phyloP scores from a whole-genome alignment of 2,329 filamentous ascomycete species.

The Thielaviopsis euricoi region DNA sequence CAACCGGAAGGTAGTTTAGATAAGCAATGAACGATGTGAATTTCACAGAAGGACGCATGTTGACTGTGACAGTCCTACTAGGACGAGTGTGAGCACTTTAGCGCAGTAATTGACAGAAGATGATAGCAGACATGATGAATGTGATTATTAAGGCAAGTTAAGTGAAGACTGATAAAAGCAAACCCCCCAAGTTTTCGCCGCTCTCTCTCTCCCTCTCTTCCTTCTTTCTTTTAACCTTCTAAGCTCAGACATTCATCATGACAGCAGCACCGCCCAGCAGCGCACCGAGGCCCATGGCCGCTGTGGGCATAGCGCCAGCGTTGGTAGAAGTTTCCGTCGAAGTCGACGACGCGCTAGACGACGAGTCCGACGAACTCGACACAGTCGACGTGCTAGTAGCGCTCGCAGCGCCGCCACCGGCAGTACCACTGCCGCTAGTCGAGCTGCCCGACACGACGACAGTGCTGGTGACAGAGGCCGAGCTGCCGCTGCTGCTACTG shows the following conservation, averaged over 20 bases:
- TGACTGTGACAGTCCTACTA: too few species aligned
- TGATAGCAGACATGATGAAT: neutral
- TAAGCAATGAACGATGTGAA: too few species aligned
- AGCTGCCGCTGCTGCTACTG: slow-evolving; percentile 10
- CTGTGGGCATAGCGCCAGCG: slow-evolving; percentile 23
- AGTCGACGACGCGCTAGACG: slow-evolving; percentile 1
- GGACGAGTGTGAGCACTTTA: too few species aligned
- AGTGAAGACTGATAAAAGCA: too few species aligned
- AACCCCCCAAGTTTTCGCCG: neutral
- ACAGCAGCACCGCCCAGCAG: slow-evolving; percentile 30
- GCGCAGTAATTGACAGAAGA: too few species aligned
- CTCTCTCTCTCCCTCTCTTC: too few species aligned
- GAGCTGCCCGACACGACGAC: slow-evolving; percentile 13
- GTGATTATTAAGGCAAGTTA: neutral
- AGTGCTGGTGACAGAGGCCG: slow-evolving; percentile 14
- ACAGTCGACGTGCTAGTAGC: slow-evolving; percentile 11
- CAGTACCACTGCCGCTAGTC: slow-evolving; percentile 12
- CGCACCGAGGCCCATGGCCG: slow-evolving; percentile 28
- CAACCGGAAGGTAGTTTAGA: too few species aligned
- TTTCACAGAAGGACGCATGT: too few species aligned
- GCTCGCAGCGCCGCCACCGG: slow-evolving; percentile 3
- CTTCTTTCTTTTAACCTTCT: too few species aligned
- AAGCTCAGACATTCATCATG: slow-evolving; percentile 27
- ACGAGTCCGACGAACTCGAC: slow-evolving; percentile 11
- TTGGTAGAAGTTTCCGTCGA: slow-evolving; percentile 12